phyloP scores from a whole-genome alignment of 2,329 filamentous ascomycete genomes.

The Biscogniauxia mediterranea region DNA sequence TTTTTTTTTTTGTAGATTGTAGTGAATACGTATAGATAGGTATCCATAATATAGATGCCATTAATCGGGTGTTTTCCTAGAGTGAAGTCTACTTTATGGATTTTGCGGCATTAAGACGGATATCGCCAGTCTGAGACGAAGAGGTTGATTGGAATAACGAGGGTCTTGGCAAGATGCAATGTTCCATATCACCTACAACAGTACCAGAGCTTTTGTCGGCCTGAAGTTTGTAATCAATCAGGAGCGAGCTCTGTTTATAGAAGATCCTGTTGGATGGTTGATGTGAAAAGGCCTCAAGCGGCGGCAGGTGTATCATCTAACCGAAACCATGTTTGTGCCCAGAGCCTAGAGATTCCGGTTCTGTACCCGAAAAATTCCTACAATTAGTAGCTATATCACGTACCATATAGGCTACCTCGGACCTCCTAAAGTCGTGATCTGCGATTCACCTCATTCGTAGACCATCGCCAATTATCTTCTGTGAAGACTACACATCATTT shows the following conservation, averaged over 20 bases:
- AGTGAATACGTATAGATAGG: neutral
- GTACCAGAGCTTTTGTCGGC: constrained; percentile 14
- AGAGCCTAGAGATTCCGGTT: neutral
- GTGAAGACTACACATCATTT: neutral
- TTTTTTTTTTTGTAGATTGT: neutral
- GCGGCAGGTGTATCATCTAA: neutral
- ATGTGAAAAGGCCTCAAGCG: neutral
- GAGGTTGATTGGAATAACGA: constrained; percentile 24
- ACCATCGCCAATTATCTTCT: neutral
- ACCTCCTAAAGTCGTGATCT: neutral
- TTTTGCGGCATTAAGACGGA: constrained; percentile 28
- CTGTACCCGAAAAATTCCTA: neutral
- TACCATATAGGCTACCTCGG: neutral
- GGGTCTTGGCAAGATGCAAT: constrained; percentile 25
- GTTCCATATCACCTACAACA: constrained; percentile 16
- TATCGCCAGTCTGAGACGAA: constrained; percentile 19
- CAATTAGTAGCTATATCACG: neutral
- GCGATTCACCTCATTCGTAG: neutral
- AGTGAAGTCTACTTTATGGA: constrained; percentile 17
- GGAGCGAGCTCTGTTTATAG: neutral
- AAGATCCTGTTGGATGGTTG: neutral
- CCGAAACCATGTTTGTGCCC: neutral
- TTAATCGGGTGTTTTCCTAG: constrained; percentile 19
- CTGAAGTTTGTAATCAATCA: constrained; percentile 1
- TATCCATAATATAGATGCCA: constrained; percentile 12